Evolutionary conservation across 108 stramenopile species (phyloP), one percentile per base, ranked within the genome.

Genomic region (Cyclotella sp.): DNA sequence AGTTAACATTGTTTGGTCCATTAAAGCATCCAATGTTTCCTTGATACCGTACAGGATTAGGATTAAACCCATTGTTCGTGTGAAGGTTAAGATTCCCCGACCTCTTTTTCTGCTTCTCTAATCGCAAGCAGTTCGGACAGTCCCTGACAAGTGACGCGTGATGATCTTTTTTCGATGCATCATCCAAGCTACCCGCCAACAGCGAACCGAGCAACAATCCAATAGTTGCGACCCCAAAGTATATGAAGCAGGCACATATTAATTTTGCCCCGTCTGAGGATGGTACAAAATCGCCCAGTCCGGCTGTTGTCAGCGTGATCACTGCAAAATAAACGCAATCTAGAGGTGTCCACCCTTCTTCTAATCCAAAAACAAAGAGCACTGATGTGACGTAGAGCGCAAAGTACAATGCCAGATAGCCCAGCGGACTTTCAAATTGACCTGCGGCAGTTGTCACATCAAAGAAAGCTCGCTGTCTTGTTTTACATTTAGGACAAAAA

Each of bases 271-370:
- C 79, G 64, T 90, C 87, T 3, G 88, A 78, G 0, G 92, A 84
- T 30, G 95, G 95, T 7, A 93, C 95, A 42, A 89, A 92, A 63
- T 96, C 95, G 19, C 95, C 95, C n/a, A 96, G 79, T 16, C 95
- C 91, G 30, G 90, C 82, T 1, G 91, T 92, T 44, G 93, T 96
- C 9, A 84, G 55, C 12, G 95, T 93, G 34, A 93, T 90, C 6
- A 93, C 95, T 40, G 95, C 90, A 83, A 96, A 96, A 58, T 96
- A 96, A 10, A 96, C 85, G 66, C 95, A 96, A 83, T 96, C 95
- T 27, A 93, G 72, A 22, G 90, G 84, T 30, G 77, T 60, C 95
- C 95, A 96, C 13, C 95, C 95, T 76, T 95, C 95, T 66, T 91
- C 85, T 22, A 89, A 67, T 16, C 95, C 95, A 86, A 93, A 96